Evolutionary conservation across 1,284 basidiomycete genomes (phyloP).

Genomic region (Apiotrichum sp.): DNA sequence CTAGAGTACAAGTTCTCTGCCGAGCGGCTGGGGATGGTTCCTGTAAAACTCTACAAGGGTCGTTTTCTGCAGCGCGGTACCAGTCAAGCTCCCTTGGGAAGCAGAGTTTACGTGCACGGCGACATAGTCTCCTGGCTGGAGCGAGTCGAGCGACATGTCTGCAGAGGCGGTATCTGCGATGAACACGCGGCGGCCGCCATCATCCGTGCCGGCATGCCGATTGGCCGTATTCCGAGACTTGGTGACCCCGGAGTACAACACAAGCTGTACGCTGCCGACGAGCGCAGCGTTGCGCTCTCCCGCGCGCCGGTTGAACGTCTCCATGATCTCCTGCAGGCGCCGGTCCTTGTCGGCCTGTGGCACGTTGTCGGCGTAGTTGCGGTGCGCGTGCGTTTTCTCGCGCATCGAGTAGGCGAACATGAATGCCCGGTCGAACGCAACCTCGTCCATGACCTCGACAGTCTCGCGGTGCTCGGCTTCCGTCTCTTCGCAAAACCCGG

Average conservation of each 20-base stretch:
- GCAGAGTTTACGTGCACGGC: conserved; percentile 1
- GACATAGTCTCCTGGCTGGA: conserved; percentile 1
- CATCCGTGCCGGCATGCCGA: conserved; percentile 2
- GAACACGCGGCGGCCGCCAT: conserved; percentile 5
- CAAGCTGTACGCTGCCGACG: conserved; percentile 1
- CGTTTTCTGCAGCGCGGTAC: not conserved
- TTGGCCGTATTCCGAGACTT: not conserved
- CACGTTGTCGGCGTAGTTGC: conserved; percentile 3
- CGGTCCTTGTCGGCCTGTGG: conserved; percentile 1
- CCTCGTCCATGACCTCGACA: conserved; percentile 3
- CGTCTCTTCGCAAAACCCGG: conserved; percentile 3
- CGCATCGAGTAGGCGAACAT: conserved; percentile 7
- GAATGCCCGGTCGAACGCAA: conserved; percentile 2
- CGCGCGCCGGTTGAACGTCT: not conserved
- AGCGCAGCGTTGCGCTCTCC: conserved; percentile 1
- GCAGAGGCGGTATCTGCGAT: not conserved
- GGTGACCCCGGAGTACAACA: not conserved
- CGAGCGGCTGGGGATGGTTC: not conserved
- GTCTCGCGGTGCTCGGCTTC: conserved; percentile 3
- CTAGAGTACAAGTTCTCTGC: not conserved
- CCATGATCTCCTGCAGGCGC: conserved; percentile 3
- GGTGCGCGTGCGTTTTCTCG: conserved; percentile 6
- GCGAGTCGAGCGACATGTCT: not conserved
- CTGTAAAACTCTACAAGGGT: conserved; percentile 1
- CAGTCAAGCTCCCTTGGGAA: not conserved